Percentiles rank a stretch among this genome's conserved stretches.
Evolutionary conservation across 257 asterid genomes (phyloP).

Genomic region (Cruciata laevipes): DNA sequence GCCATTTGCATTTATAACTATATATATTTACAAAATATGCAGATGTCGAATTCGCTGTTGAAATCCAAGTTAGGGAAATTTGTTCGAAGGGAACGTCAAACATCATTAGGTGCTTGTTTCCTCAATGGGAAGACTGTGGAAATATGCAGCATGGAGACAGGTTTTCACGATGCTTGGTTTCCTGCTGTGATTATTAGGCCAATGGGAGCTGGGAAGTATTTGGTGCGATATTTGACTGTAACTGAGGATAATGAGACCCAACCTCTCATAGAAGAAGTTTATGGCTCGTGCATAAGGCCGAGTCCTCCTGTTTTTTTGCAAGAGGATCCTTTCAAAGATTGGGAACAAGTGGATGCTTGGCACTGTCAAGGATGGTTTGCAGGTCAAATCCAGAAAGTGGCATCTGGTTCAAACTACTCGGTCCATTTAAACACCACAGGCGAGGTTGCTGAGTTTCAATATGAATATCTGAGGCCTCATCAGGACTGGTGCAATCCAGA

Average conservation of each 20-base stretch:
- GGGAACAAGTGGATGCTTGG: not conserved
- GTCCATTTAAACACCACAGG: too few relatives aligned
- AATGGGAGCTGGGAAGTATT: too few relatives aligned
- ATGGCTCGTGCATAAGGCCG: not conserved
- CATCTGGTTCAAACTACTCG: too few relatives aligned
- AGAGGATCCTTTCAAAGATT: not conserved
- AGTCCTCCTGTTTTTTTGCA: not conserved
- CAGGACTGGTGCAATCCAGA: not conserved
- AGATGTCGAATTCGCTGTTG: too few relatives aligned
- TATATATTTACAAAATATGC: too few relatives aligned
- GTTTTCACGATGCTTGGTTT: not conserved
- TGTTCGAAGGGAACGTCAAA: too few relatives aligned
- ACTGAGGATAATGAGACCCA: too few relatives aligned
- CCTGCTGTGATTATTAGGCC: not conserved
- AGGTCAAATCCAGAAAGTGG: not conserved
- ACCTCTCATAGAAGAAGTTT: not conserved
- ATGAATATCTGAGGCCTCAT: too few relatives aligned
- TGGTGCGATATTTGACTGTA: too few relatives aligned
- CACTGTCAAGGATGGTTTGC: not conserved
- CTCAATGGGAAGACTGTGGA: not conserved
- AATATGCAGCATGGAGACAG: not conserved
- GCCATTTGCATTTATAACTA: too few relatives aligned
- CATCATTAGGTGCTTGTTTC: not conserved
- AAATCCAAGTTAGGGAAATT: not conserved
- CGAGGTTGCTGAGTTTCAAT: too few relatives aligned